phyloP scores from a whole-genome alignment of 2,329 filamentous ascomycete species.

The Tolypocladium paradoxum region DNA sequence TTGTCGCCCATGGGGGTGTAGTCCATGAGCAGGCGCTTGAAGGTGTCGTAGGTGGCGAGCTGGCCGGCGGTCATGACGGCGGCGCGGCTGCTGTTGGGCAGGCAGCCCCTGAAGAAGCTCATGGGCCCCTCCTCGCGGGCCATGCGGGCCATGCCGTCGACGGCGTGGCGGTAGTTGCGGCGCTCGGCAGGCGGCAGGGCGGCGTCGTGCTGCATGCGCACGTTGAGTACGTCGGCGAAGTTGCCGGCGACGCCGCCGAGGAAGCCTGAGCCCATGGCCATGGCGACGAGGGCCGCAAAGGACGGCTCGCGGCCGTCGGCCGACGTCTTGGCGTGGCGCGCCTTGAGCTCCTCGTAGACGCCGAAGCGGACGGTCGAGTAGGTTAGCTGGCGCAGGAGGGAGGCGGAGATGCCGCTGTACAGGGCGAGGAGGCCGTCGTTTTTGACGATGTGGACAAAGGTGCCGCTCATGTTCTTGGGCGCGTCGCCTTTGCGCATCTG shows the following conservation, averaged over 20 bases:
- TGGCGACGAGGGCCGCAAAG: conserved; percentile 66
- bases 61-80: conserved; percentile 84
- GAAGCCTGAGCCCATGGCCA: conserved; percentile 77
- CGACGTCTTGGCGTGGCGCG: conserved; percentile 39
- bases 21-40: conserved; percentile 60
- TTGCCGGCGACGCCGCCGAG: conserved; percentile 85
- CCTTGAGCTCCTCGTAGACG: conserved; percentile 89
- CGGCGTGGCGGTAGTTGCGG: conserved; percentile 79
- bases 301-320: conserved; percentile 43
- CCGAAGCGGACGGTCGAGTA: conserved; percentile 96
- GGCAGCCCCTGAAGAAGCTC: conserved; percentile 74
- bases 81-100: conserved; percentile 71
- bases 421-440: conserved; percentile 68
- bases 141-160: conserved; percentile 83
- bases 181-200: conserved; percentile 62
- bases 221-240: conserved; percentile 91
- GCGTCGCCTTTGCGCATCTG: conserved; percentile 72
- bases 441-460: conserved; percentile 70
- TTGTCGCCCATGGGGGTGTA: conserved; percentile 58
- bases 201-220: conserved; percentile 93
- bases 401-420: conserved; percentile 86
- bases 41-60: conserved; percentile 73
- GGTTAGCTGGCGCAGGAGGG: conserved; percentile 83
- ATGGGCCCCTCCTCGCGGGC: conserved; percentile 67
- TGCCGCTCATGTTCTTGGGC: conserved; percentile 73